These are phyloP conservation scores for Aspergillus arachidicola DNA, from an alignment of 2,329 filamentous ascomycete species.

Conservation along the genomic window DNA sequence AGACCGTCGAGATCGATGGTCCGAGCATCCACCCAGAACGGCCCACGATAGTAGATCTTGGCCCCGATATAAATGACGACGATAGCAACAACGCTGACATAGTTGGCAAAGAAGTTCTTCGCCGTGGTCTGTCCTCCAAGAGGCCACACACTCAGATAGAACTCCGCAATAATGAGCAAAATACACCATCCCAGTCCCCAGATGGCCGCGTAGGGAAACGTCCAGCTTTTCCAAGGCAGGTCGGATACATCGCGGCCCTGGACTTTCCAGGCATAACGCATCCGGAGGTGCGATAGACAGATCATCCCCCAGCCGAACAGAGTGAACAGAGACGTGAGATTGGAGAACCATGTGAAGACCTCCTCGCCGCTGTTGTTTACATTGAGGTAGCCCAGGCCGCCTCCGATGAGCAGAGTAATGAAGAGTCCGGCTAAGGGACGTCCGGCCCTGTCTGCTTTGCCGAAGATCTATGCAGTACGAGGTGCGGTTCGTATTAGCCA, in stretches of 20 bases:
- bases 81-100: conserved; percentile 48
- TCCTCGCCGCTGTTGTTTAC: conserved; percentile 43
- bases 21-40: conserved; percentile 36
- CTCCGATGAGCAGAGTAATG: conserved; percentile 68
- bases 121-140: conserved; percentile 38
- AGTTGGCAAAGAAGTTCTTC: conserved; percentile 52
- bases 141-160: conserved; percentile 53
- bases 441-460: conserved; percentile 37
- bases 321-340: conserved; percentile 49
- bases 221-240: conserved; percentile 49
- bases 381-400: conserved; percentile 54
- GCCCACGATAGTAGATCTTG: conserved; percentile 43
- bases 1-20: conserved; percentile 39
- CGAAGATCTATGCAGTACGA: conserved; percentile 23
- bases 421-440: conserved; percentile 57
- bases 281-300: conserved; percentile 48
- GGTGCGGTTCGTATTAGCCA: not conserved
- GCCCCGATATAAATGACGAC: conserved; percentile 47
- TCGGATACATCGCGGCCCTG: conserved; percentile 42
- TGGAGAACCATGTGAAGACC: conserved; percentile 54
- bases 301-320: conserved; percentile 50
- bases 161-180: conserved; percentile 50
- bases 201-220: conserved; percentile 47
- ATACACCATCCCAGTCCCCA: conserved; percentile 51
- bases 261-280: conserved; percentile 45